Percentiles rank a stretch among this genome's conserved stretches.
phyloP scores from a whole-genome alignment of 805 yeast species.

The Candida dajiaensis region DNA sequence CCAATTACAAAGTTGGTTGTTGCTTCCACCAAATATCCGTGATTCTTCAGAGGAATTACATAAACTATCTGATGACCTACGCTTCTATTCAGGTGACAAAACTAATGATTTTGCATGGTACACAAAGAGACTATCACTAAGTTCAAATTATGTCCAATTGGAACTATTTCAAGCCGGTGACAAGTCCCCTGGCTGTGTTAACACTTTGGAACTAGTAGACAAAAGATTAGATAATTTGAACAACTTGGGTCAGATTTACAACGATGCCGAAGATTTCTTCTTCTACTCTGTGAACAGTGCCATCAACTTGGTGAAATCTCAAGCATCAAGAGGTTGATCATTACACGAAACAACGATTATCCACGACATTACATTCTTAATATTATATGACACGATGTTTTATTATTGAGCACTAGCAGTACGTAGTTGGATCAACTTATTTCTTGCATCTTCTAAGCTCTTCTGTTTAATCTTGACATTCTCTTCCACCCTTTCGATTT shows the following conservation, averaged over 20 bases:
- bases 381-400: background rate
- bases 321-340: slow-evolving; percentile 51
- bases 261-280: slow-evolving; percentile 69
- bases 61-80: slow-evolving; percentile 75
- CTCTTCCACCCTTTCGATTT: slow-evolving; percentile 71
- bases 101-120: slow-evolving; percentile 90
- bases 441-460: slow-evolving; percentile 54
- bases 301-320: slow-evolving; percentile 65
- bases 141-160: slow-evolving; percentile 63
- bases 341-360: background rate
- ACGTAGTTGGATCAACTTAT: slow-evolving; percentile 44
- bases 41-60: slow-evolving; percentile 64
- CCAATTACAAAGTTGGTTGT: slow-evolving; percentile 47
- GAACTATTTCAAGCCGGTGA: slow-evolving; percentile 83
- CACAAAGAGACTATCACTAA: slow-evolving; percentile 68
- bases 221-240: slow-evolving; percentile 49
- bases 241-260: slow-evolving; percentile 53
- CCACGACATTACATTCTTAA: background rate
- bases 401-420: slow-evolving; percentile 11
- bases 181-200: slow-evolving; percentile 43
- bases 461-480: slow-evolving; percentile 53
- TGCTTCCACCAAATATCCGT: slow-evolving; percentile 56
- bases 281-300: slow-evolving; percentile 53
- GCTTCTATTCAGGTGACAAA: slow-evolving; percentile 71
- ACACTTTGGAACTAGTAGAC: slow-evolving; percentile 62